Evolutionary conservation across 345 rosid genomes (phyloP), one percentile per base, ranked within the genome.

Genomic region (Punica granatum): DNA sequence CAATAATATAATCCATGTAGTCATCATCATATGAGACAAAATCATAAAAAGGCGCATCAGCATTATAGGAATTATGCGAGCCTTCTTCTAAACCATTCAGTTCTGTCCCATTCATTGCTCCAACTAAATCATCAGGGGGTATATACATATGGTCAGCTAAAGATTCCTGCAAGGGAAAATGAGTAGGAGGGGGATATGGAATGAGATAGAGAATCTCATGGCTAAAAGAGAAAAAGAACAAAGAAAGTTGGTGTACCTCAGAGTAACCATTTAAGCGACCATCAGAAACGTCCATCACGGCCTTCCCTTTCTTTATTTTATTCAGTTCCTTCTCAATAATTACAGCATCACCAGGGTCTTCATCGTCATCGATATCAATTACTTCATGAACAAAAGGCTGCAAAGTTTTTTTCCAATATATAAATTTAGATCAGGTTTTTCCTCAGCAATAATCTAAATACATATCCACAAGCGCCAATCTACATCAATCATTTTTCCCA

Each of bases 261-360:
- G 42, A 16, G 23, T 70, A 73, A 66, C 63, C 44, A 65, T 62
- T 33, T 23, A 32, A 59, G 65, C 63, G 67, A 67, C 68, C 77
- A 70, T 54, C 72, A 61, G 75, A 69, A 33, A 53, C 72, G 64
- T 58, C 53, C 19, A 79, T 66, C 62, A 82, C 59, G 41, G 81
- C 82, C 76, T 90, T 93, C 76, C 94, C 92, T 81, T 90, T 86
- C 69, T 78, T 77, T 73, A 72, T 78, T 49, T 42, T 37, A 73
- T 79, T 83, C 68, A 59, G 72, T 65, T 60, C 76, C 69, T 64
- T 69, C 69, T 69, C 85, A 72, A 72, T n/a, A 63, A 77, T 70
- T 66, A 74, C 70, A 46, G 75, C 63, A 74, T 87, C 85, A 75
- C 63, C 64, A 58, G 70, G 58, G 67, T 73, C 81, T 34, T 84